Evolutionary conservation across 2,329 filamentous ascomycete genomes (phyloP).

Genomic region (Albophoma yamanashiensis): DNA sequence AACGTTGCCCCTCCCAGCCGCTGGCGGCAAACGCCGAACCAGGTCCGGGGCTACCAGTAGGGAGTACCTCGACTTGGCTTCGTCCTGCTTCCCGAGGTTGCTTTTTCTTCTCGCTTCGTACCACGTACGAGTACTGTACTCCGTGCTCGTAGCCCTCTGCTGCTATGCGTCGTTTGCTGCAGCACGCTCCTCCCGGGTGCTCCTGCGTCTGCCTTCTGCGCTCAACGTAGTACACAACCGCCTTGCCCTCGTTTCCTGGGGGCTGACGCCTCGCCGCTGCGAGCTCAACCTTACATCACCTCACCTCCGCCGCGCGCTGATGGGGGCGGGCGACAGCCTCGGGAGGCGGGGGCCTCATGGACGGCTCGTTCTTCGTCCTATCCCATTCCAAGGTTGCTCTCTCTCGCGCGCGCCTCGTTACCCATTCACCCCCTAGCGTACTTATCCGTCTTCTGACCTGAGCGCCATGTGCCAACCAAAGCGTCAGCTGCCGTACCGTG

Average conservation of each 20-base stretch:
- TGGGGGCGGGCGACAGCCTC: background rate
- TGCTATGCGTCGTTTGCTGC: background rate
- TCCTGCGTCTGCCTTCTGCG: background rate
- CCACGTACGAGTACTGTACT: too few relatives aligned
- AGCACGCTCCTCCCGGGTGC: background rate
- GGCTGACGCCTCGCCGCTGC: background rate
- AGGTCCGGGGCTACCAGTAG: background rate
- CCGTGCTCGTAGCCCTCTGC: background rate
- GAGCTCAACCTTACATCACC: background rate
- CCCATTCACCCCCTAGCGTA: background rate
- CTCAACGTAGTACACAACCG: background rate
- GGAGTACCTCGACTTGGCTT: background rate
- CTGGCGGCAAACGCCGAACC: background rate
- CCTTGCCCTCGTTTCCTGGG: background rate
- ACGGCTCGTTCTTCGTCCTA: slow-evolving; percentile 2
- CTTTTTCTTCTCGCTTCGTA: background rate
- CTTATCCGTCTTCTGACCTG: background rate
- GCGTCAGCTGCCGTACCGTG: background rate
- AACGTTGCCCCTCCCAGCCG: background rate
- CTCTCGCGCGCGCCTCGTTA: background rate
- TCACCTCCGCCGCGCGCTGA: background rate
- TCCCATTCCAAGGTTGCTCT: background rate
- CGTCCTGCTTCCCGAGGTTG: background rate
- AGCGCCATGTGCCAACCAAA: slow-evolving; percentile 1
- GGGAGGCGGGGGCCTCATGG: background rate